Evolutionary conservation across 139 green algal genomes (phyloP).

Genomic region (Diplosphaera chodatii): DNA sequence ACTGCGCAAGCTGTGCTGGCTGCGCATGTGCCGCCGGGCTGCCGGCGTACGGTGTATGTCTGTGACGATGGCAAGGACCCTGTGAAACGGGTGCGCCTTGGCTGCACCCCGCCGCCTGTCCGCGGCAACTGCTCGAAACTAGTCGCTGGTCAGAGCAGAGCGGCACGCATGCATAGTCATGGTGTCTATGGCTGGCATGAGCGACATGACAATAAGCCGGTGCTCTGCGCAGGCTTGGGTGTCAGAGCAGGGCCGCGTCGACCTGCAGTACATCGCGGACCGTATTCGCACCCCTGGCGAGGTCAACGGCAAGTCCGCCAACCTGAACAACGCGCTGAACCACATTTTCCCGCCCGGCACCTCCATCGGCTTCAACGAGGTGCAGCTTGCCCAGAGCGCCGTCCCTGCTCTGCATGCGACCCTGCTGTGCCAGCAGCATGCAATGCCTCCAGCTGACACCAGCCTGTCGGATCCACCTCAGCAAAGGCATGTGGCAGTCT

Average conservation of each 20-base stretch:
- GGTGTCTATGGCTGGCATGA: too few relatives aligned
- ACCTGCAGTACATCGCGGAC: conserved; percentile 51
- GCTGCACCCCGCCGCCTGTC: too few relatives aligned
- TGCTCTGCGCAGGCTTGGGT: not conserved
- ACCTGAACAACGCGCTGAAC: conserved; percentile 57
- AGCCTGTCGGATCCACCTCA: too few relatives aligned
- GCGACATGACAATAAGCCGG: too few relatives aligned
- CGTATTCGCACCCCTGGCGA: conserved; percentile 40
- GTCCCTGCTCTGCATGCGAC: too few relatives aligned
- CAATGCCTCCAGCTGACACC: too few relatives aligned
- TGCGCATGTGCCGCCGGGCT: not conserved
- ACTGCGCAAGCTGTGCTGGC: not conserved
- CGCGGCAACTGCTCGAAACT: too few relatives aligned
- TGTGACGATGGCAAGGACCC: conserved; percentile 9
- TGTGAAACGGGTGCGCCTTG: not conserved
- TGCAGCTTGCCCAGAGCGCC: too few relatives aligned
- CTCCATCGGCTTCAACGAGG: not conserved
- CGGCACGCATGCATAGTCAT: too few relatives aligned
- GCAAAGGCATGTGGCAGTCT: too few relatives aligned
- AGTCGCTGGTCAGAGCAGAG: too few relatives aligned
- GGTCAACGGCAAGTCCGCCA: conserved; percentile 74
- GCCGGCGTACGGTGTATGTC: conserved; percentile 2
- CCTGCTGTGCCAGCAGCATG: too few relatives aligned
- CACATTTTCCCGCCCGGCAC: conserved; percentile 37
- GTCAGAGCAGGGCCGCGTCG: not conserved